Evolutionary conservation across 352 stramenopile genomes (phyloP).

Genomic region (Globisporangium acanthophoron): DNA sequence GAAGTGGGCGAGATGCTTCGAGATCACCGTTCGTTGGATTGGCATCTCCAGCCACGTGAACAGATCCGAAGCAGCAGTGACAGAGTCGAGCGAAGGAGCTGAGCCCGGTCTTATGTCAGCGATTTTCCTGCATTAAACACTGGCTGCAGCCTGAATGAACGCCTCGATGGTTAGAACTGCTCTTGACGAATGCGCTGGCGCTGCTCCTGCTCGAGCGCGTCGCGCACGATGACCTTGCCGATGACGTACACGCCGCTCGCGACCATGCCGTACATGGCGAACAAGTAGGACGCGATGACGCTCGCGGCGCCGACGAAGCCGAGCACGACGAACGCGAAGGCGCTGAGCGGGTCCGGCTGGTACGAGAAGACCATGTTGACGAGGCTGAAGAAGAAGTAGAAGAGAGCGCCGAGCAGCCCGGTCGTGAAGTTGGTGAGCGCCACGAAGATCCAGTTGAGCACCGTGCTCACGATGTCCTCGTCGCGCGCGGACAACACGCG

Average conservation of each 20-base stretch:
- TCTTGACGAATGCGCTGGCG: slow-evolving; percentile 43
- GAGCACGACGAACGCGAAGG: slow-evolving; percentile 64
- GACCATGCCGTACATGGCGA: slow-evolving; percentile 84
- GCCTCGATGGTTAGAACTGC: slow-evolving; percentile 11
- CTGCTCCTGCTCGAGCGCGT: slow-evolving; percentile 72
- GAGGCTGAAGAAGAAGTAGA: slow-evolving; percentile 85
- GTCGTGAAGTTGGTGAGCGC: slow-evolving; percentile 87
- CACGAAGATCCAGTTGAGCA: slow-evolving; percentile 83
- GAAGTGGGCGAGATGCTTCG: too few species aligned
- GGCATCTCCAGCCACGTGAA: too few species aligned
- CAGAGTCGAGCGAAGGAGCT: too few species aligned
- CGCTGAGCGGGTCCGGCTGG: slow-evolving; percentile 74
- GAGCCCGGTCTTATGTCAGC: not conserved
- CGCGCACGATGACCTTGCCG: slow-evolving; percentile 65
- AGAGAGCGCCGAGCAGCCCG: slow-evolving; percentile 68
- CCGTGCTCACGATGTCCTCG: slow-evolving; percentile 69
- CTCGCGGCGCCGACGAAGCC: slow-evolving; percentile 67
- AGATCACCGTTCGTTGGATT: too few species aligned
- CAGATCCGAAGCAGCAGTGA: too few species aligned
- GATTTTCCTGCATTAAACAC: not conserved
- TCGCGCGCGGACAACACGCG: slow-evolving; percentile 58
- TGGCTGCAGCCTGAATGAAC: not conserved
- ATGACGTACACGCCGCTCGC: slow-evolving; percentile 76
- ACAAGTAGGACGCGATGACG: slow-evolving; percentile 82
- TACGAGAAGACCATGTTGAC: slow-evolving; percentile 82